These are phyloP conservation scores for Sugiyamaella pinicola DNA, from an alignment of 1,139 yeast species.

Conservation along the genomic window DNA sequence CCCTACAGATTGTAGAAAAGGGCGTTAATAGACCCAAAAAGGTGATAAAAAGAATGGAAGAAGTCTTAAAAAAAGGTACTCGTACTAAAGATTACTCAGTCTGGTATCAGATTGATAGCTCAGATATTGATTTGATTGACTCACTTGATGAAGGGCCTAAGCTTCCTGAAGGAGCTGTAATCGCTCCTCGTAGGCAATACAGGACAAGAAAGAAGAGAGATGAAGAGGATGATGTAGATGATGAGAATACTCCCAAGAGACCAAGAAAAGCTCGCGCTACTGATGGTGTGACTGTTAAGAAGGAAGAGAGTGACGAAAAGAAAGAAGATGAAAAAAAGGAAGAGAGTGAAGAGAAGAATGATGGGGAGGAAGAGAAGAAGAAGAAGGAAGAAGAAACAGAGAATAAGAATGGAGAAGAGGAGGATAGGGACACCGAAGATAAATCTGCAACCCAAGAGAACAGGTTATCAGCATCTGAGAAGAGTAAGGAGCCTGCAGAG, in stretches of 20 bases:
- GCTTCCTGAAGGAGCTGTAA: slow-evolving; percentile 37
- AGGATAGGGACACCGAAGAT: slow-evolving; percentile 11
- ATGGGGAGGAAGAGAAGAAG: slow-evolving; percentile 9
- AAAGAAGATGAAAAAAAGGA: slow-evolving; percentile 1
- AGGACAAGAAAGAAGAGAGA: slow-evolving; percentile 34
- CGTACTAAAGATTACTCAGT: slow-evolving; percentile 64
- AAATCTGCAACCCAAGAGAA: too few relatives aligned
- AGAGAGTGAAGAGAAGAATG: slow-evolving; percentile 9
- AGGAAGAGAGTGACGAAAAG: slow-evolving; percentile 12
- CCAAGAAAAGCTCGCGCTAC: slow-evolving; percentile 8
- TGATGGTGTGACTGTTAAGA: slow-evolving; percentile 12
- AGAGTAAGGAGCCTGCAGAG: slow-evolving; percentile 2
- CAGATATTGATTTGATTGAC: slow-evolving; percentile 57
- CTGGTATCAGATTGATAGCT: slow-evolving; percentile 87
- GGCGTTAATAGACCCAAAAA: slow-evolving; percentile 62
- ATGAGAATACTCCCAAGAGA: slow-evolving; percentile 17
- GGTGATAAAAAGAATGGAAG: slow-evolving; percentile 63
- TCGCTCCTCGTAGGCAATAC: slow-evolving; percentile 38
- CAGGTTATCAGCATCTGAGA: too few relatives aligned
- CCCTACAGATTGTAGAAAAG: slow-evolving; percentile 67
- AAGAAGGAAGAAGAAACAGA: slow-evolving; percentile 17
- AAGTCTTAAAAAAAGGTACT: slow-evolving; percentile 60
- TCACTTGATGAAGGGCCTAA: slow-evolving; percentile 36
- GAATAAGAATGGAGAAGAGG: slow-evolving; percentile 7
- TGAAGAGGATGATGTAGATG: slow-evolving; percentile 24